Percentiles rank a stretch among this genome's conserved stretches.
These are phyloP conservation scores for Cylindrodendrum hubeiense DNA, from an alignment of 2,329 filamentous ascomycete species.

Conservation along the genomic window DNA sequence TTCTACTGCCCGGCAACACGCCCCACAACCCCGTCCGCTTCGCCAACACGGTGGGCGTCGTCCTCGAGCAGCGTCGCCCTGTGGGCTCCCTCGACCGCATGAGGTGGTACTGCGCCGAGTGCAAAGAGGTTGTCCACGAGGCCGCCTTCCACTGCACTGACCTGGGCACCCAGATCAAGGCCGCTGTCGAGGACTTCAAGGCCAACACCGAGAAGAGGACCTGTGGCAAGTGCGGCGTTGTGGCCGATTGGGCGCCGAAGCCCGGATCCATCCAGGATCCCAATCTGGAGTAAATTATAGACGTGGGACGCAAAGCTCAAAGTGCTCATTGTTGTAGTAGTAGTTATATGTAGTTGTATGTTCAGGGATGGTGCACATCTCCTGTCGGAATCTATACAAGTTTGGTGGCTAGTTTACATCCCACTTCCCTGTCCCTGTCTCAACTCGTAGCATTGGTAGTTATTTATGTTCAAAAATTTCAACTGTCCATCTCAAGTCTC, in stretches of 20 bases:
- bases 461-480: neutral
- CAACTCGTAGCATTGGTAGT: neutral
- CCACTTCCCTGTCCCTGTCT: neutral
- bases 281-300: slow-evolving; percentile 56
- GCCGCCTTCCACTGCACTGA: slow-evolving; percentile 89
- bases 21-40: slow-evolving; percentile 97
- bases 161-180: slow-evolving; percentile 94
- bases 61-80: slow-evolving; percentile 87
- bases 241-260: slow-evolving; percentile 79
- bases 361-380: slow-evolving; percentile 8
- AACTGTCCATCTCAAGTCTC: slow-evolving; percentile 67
- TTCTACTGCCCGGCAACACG: slow-evolving; percentile 92
- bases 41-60: slow-evolving; percentile 91
- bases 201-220: slow-evolving; percentile 74
- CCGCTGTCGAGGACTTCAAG: slow-evolving; percentile 86
- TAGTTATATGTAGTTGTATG: slow-evolving; percentile 19
- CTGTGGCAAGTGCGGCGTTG: slow-evolving; percentile 80
- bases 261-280: slow-evolving; percentile 70
- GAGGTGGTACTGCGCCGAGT: slow-evolving; percentile 89
- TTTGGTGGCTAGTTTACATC: slow-evolving; percentile 11
- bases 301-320: neutral
- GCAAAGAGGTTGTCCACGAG: slow-evolving; percentile 83
- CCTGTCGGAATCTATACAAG: slow-evolving; percentile 9
- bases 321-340: slow-evolving; percentile 15
- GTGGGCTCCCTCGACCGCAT: slow-evolving; percentile 78